phyloP scores from a whole-genome alignment of 768 basidiomycete species.

The Galerina marginata region DNA sequence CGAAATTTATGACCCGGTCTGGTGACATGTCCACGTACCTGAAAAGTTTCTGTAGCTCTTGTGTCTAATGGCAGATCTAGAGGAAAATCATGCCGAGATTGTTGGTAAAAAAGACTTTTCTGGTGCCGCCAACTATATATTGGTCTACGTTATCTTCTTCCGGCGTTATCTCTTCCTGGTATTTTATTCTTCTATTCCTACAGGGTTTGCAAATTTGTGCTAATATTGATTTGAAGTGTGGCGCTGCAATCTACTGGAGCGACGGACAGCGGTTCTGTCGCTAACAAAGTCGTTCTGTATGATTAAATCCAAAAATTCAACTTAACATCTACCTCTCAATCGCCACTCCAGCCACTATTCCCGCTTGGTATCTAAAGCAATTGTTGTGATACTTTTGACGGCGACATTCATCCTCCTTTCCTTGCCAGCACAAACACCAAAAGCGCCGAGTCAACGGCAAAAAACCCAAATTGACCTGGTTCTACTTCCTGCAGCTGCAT shows the following conservation, averaged over 20 bases:
- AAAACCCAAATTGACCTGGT: constrained; percentile 28
- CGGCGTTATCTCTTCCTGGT: constrained; percentile 29
- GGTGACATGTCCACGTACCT: constrained; percentile 31
- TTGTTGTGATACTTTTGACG: neutral
- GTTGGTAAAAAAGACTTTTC: constrained; percentile 23
- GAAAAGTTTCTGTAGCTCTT: constrained; percentile 27
- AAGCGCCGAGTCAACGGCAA: constrained; percentile 4
- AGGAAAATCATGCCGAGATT: constrained; percentile 17
- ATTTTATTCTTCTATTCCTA: no score
- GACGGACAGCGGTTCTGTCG: constrained; percentile 2
- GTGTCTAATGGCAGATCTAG: constrained; percentile 37
- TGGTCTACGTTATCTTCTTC: constrained; percentile 28
- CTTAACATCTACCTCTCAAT: neutral
- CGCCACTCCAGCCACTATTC: neutral
- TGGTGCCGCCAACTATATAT: constrained; percentile 28
- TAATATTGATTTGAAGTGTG: constrained; percentile 20
- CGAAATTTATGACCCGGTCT: constrained; percentile 30
- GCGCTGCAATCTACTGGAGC: constrained; percentile 24
- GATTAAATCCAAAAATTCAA: no score
- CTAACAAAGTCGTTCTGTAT: constrained; percentile 7
- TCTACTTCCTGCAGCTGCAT: constrained; percentile 24
- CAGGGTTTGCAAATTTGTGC: neutral
- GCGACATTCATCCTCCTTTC: neutral
- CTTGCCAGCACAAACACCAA: no score
- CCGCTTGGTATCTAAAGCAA: neutral